Percentiles rank a stretch among this genome's conserved stretches.
These are phyloP conservation scores for Rutstroemia sp. DNA, from an alignment of 2,329 filamentous ascomycete species.

Conservation along the genomic window DNA sequence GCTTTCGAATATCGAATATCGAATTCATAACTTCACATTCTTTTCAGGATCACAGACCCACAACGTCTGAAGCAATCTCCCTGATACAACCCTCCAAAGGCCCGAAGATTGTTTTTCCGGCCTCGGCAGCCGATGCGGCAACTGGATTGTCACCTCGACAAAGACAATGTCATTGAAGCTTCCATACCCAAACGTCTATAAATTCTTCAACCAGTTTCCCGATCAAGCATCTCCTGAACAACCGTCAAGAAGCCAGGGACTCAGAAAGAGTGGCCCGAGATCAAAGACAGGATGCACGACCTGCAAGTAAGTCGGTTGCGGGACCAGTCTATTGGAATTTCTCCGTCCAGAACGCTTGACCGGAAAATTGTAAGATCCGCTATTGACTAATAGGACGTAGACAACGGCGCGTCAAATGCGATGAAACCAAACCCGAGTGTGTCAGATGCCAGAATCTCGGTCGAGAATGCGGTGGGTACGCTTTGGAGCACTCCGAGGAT, in stretches of 20 bases:
- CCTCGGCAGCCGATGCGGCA: slow-evolving; percentile 13
- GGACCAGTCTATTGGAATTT: slow-evolving; percentile 2
- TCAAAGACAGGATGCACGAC: slow-evolving; percentile 30
- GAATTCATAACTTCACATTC: not conserved
- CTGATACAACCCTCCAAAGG: slow-evolving; percentile 3
- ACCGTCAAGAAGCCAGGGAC: slow-evolving; percentile 27
- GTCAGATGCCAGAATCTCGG: slow-evolving; percentile 29
- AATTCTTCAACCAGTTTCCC: slow-evolving; percentile 30
- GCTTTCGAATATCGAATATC: not conserved
- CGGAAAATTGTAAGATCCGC: not conserved
- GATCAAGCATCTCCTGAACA: slow-evolving; percentile 27
- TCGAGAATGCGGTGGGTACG: slow-evolving; percentile 30
- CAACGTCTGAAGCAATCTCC: not conserved
- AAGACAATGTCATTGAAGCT: slow-evolving; percentile 27
- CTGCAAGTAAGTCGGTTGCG: slow-evolving; percentile 26
- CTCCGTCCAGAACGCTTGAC: not conserved
- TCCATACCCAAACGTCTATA: slow-evolving; percentile 30
- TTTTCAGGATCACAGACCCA: not conserved
- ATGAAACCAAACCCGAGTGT: slow-evolving; percentile 29
- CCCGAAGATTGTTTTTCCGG: slow-evolving; percentile 3
- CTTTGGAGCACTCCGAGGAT: slow-evolving; percentile 24
- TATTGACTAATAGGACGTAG: slow-evolving; percentile 18
- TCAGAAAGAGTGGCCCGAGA: slow-evolving; percentile 29
- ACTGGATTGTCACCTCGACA: slow-evolving; percentile 13
- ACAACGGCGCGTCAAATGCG: slow-evolving; percentile 30